phyloP scores from a whole-genome alignment of 495 filamentous ascomycete species.

The Neurospora sp. region DNA sequence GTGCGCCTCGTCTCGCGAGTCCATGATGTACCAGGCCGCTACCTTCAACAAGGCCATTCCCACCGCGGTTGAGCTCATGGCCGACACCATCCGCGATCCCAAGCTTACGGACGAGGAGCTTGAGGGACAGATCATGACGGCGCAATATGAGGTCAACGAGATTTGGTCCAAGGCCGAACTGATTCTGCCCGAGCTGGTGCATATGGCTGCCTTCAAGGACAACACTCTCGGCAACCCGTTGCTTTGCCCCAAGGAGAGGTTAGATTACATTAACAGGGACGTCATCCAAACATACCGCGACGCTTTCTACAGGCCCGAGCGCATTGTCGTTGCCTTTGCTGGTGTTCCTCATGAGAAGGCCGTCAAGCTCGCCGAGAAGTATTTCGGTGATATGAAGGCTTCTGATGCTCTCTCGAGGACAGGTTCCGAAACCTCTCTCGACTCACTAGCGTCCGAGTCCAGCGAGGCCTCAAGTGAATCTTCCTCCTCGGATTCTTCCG shows the following conservation, averaged over 20 bases:
- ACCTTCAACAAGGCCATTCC: conserved; percentile 94
- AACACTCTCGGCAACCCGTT: conserved; percentile 94
- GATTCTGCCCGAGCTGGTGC: conserved; percentile 88
- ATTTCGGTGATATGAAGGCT: conserved; percentile 81
- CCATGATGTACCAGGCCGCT: conserved; percentile 96
- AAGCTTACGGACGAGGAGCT: conserved; percentile 87
- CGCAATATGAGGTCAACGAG: conserved; percentile 89
- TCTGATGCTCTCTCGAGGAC: conserved; percentile 46
- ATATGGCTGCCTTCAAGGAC: conserved; percentile 87
- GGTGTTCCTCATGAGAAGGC: conserved; percentile 78
- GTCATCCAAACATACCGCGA: conserved; percentile 71
- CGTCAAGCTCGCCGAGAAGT: conserved; percentile 65
- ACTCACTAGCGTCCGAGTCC: conserved; percentile 32
- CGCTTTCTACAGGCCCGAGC: conserved; percentile 76
- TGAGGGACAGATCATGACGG: conserved; percentile 72
- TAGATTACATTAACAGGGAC: conserved; percentile 62
- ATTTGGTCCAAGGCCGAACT: conserved; percentile 97
- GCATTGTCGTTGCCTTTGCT: conserved; percentile 90
- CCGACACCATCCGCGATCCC: conserved; percentile 89
- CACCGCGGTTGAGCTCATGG: conserved; percentile 71
- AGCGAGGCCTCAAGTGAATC: conserved; percentile 24
- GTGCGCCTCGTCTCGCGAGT: conserved; percentile 89
- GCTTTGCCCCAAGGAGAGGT: conserved; percentile 77
- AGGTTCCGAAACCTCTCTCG: conserved; percentile 39
- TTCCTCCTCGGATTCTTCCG: conserved; percentile 31